Evolutionary conservation across 2,329 filamentous ascomycete species (phyloP), one percentile per base, ranked within the genome.

Genomic region (Parafenestella ontariensis): DNA sequence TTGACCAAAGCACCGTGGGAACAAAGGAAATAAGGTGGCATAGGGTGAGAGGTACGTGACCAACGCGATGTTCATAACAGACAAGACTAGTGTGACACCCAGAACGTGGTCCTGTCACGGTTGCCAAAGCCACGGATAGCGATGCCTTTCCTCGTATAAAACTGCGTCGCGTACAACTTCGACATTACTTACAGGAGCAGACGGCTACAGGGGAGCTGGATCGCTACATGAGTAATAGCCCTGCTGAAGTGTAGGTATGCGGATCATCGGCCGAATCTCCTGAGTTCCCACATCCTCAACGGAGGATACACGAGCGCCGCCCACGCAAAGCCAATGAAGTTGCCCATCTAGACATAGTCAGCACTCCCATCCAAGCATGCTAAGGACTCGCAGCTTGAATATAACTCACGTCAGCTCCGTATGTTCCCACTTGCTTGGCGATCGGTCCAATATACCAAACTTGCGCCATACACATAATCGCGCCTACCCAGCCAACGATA

Each of bases 371-470:
- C 13, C 31, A 34, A 34, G 6, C 2, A 34, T 17, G 33, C 1
- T 8, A 11, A n/a, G n/a, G 1, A 11, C 23, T 11, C 11, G 9
- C 17, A 8, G 8, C 6, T 3, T 9, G 2, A 9, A 46, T 3
- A 4, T 43, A 9, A 71, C 81, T 76, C 70, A 85, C 78, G 75
- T 87, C 84, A 43, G 79, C 84, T 17, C 85, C 84, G 69, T 83
- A 80, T 18, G 82, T 82, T 0, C 85, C 85, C 17, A 88, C 81
- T 47, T 81, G 71, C 42, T 76, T 77, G 3, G 86, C 85, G 52
- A 89, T 73, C 0, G 87, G 87, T 1, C 88, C 87, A 55, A 85
- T 82, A 71, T 87, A 90, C 83, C 87, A 90, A 3, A 84, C 83
- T 76, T 91, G 87, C 20, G 85, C 84, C 87, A 90, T 90, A 54